phyloP scores from a whole-genome alignment of 208 protist genomes.

The Trichomonas vaginalis region DNA sequence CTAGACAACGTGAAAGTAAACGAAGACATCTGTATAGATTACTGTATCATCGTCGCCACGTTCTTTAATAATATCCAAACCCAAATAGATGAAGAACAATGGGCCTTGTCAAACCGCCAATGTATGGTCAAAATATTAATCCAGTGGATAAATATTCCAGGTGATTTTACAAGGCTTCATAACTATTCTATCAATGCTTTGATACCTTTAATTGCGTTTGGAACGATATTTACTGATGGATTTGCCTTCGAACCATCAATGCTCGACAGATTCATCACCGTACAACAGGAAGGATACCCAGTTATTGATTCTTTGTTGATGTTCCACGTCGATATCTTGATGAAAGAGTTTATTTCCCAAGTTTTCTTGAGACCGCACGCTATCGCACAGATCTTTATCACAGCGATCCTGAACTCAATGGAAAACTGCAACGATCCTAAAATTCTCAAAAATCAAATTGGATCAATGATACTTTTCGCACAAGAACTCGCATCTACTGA shows the following conservation, averaged over 20 bases:
- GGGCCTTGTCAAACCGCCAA: background rate
- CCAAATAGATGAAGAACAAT: background rate
- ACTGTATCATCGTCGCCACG: background rate
- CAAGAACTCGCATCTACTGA: background rate
- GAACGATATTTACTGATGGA: background rate
- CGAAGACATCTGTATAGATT: background rate
- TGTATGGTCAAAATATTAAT: background rate
- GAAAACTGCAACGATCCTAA: background rate
- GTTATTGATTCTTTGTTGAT: background rate
- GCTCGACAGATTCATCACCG: background rate
- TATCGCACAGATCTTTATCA: background rate
- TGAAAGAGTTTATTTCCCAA: background rate
- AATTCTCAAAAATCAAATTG: background rate
- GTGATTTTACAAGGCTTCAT: background rate
- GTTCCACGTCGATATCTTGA: background rate
- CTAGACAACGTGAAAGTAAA: background rate
- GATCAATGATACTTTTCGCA: background rate
- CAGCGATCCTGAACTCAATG: background rate
- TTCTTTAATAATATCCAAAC: background rate
- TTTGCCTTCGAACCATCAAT: background rate
- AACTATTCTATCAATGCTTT: background rate
- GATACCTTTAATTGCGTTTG: background rate
- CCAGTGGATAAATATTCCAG: background rate
- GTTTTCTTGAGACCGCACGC: background rate
- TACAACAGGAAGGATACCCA: background rate